phyloP scores from a whole-genome alignment of 306 rosid genomes.

The Pyrus pyrifolia region DNA sequence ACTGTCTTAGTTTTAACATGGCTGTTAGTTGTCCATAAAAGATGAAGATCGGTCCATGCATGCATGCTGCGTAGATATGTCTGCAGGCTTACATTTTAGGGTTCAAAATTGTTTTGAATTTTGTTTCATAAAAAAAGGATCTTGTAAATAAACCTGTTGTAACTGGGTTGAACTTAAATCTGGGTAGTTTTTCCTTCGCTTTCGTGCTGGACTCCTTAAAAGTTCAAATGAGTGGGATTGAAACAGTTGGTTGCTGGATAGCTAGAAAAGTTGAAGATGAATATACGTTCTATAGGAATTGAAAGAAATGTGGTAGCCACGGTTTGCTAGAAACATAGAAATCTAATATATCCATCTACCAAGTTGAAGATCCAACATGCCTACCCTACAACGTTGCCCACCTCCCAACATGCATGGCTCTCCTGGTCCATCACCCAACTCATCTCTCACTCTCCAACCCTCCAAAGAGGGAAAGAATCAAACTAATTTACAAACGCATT shows the following conservation, averaged over 20 bases:
- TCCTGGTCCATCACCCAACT: constrained; percentile 9
- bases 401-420: constrained; percentile 28
- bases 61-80: neutral
- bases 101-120: neutral
- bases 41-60: neutral
- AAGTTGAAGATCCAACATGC: constrained; percentile 5
- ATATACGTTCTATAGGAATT: neutral
- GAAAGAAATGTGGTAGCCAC: constrained; percentile 2
- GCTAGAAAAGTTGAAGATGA: neutral
- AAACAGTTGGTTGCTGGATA: neutral
- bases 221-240: neutral
- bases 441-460: neutral
- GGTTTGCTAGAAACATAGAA: neutral
- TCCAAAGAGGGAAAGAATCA: neutral
- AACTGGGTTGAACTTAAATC: too few relatives aligned
- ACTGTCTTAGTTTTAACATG: neutral
- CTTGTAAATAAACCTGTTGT: too few relatives aligned
- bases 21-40: neutral
- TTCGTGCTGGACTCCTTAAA: neutral
- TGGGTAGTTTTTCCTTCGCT: neutral
- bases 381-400: constrained; percentile 17
- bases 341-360: neutral
- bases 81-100: neutral
- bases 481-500: neutral
- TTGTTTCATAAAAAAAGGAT: neutral